These are phyloP conservation scores for Metschnikowia cubensis DNA, from an alignment of 805 yeast genomes.

Conservation along the genomic window DNA sequence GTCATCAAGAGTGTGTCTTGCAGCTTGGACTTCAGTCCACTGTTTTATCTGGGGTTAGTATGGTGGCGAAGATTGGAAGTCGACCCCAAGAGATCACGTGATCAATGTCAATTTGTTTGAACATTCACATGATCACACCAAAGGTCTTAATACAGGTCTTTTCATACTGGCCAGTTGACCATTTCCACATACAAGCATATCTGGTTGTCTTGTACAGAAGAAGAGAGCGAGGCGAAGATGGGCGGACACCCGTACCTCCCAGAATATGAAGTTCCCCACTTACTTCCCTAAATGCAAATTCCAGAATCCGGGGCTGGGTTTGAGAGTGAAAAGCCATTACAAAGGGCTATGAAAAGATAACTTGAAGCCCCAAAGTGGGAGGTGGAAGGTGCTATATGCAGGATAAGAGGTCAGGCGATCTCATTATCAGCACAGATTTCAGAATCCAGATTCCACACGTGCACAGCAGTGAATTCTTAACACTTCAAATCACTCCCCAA, in stretches of 20 bases:
- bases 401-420: not conserved
- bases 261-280: not conserved
- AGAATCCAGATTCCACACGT: not conserved
- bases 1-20: slow-evolving; percentile 49
- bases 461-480: not conserved
- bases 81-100: not conserved
- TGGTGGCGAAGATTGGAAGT: not conserved
- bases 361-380: too few relatives aligned
- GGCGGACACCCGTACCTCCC: slow-evolving; percentile 3
- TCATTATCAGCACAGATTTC: not conserved
- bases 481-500: not conserved
- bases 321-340: not conserved
- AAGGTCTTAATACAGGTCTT: not conserved
- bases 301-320: not conserved
- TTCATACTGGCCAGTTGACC: not conserved
- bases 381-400: not conserved
- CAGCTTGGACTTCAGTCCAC: slow-evolving; percentile 44
- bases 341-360: not conserved
- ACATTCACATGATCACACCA: too few relatives aligned
- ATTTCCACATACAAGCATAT: slow-evolving; percentile 2
- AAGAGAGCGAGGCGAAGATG: not conserved
- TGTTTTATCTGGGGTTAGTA: slow-evolving; percentile 38
- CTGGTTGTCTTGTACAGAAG: not conserved
- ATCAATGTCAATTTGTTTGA: too few relatives aligned
- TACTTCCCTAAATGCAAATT: too few relatives aligned